Base-by-base conservation (phyloP, 1,284 basidiomycete genomes). In the Ganoderma resinaceum region DNA sequence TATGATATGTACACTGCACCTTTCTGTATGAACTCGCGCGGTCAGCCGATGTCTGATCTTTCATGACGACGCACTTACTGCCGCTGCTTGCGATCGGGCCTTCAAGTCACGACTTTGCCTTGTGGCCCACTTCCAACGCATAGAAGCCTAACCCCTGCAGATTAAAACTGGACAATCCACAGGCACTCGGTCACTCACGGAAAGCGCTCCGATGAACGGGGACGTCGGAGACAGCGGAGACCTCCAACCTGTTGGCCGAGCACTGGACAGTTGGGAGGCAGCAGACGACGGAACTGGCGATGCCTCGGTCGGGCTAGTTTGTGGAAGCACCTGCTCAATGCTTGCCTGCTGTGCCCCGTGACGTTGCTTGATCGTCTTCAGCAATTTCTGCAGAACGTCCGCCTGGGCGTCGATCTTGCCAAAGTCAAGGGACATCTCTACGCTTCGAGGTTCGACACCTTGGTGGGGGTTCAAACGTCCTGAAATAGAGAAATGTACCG, bases 381-480 rank as follows among this genome's bases (percentile, higher is more conserved):
- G 65, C 12, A 88, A 73, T 26, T 75, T 70, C 38, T 82, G 80
- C 8, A 87, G 61, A 42, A 83, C 78, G 69, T 88, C 85, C 52
- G 87, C 76, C 65, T 88, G 84, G 5, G 89, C 69, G 49, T 82
- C 80, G 61, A 87, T 81, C 59, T 84, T 80, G 40, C 83, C 86
- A 20, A 89, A 70, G 60, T 79, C 80, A 57, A 91, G 75, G 6
- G 80, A 80, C 14, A 81, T 78, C n/a, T 84, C 81, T 49, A 91
- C 76, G 60, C 88, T 89, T 66, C 86, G 84, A 2, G 82, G 80
- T 71, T 90, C 85, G 49, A 91, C 75, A 14, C 87, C 86, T 61
- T 84, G 81, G 69, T 84, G 84, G 2, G 91, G 89, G 76, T 86
- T 87, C 71, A 92, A 87, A 61, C 83, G 82, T 46, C 87, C 81